Evolutionary conservation across 1,284 basidiomycete species (phyloP), one percentile per base, ranked within the genome.

Genomic region (Sporisorium scitamineum): DNA sequence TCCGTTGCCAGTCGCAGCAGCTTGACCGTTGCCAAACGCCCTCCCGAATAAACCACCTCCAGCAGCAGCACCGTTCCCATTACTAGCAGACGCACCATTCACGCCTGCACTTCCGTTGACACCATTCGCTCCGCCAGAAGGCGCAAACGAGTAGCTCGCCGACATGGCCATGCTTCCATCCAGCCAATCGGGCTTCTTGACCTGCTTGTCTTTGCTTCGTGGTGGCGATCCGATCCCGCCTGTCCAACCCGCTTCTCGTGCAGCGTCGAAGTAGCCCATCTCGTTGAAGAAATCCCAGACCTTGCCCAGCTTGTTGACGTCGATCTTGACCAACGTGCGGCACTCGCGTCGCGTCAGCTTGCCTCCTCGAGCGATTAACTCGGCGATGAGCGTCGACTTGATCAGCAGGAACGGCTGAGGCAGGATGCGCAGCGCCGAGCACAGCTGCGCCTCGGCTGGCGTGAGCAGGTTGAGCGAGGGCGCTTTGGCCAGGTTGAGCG

Each of bases 211-310:
- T 34, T 68, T 61, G 53, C 62, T 71, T 13, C 67, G 60, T 18
- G 76, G 76, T 20, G 76, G 76, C 51, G 60, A 67, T 1, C 76
- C 76, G 2, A 70, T 59, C 0, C 76, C 76, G 3, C 72, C 76
- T 2, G 58, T 75, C 76, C 76, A 78, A 4, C 76, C 76, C 1
- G 72, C 69, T 20, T 71, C 63, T 9, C 64, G 58, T 10, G 77
- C 77, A 34, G 77, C 73, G 16, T 70, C 71, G 45, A 85, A 64
- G 57, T 82, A 84, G 37, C 83, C 83, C 69, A 83, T 76, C 59
- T 82, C 75, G 48, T 73, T 66, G 62, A 85, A 78, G 42, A 84
- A 78, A 54, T 85, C 84, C 70, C 80, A 85, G 22, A 85, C 76
- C 42, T 82, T 81, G 54, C 76, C 74, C 7, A 81, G 59, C 64